Base-by-base conservation (phyloP, 2,329 filamentous ascomycete species). In the Fusarium sororula region DNA sequence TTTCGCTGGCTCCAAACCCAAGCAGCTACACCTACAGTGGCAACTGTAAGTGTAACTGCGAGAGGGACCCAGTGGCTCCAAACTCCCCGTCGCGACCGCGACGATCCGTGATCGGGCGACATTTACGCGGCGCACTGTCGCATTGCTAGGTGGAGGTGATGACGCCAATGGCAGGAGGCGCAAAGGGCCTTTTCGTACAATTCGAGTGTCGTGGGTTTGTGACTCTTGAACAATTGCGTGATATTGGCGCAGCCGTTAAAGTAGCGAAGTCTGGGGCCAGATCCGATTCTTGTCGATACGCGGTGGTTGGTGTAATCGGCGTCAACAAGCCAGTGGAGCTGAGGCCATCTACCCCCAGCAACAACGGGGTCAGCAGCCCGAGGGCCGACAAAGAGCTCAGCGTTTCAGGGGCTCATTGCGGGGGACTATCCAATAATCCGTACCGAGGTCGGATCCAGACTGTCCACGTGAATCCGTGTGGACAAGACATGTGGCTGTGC, bases 1-100 rank as follows among this genome's bases (percentile, higher is more conserved):
- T 88, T 90, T 79, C 94, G 92, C 84, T 97, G 95, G 82, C 93
- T 97, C 95, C 95, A 98, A 69, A 95, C 90, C 96, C 96, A 98
- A 65, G 94, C 94, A 59, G 92, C 95, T 54, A 97, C 85, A 39
- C 95, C 95, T 63, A 93, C 91, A 28, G 95, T 94, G 69, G 96
- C 96, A 76, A 97, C 90, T 53, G 94, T 95, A 66, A 97, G 91
- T 56, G 95, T 98, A 74, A 98, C 84, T 74, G 91, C 92, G 64
- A 98, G 88, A 72, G 96, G 96, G 68, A 98, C 90, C 94, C 95
- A 98, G 84, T 97, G 96, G 79, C 92, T 90, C 84, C 94, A 90
- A 75, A 90, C 88, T 81, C 88, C 86, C 82, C 88, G 86, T 84
- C 89, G 87, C 85, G 88, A 87, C 81, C 88, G 86, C 78, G 90